Conservation (phyloP, 257 asterid species). For the Euphrasia confusa region DNA sequence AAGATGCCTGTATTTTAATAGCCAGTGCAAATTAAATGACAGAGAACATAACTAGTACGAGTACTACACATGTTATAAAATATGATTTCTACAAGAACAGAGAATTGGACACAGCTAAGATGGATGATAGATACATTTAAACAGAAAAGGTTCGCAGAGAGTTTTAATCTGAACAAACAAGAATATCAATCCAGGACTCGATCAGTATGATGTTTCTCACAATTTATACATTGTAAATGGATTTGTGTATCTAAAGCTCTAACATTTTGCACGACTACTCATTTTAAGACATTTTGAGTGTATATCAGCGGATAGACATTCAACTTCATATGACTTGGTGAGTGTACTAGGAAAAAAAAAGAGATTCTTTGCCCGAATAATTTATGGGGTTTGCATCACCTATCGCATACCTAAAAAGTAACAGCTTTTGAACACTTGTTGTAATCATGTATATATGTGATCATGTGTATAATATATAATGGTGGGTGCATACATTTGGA, state of each 20-base stretch:
- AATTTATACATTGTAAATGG: no score
- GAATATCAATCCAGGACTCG: not conserved
- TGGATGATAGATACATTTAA: not conserved
- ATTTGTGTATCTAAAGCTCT: no score
- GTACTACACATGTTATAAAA: not conserved
- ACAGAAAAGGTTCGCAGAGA: not conserved
- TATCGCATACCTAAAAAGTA: slow-evolving; percentile 32
- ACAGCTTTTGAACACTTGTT: slow-evolving; percentile 34
- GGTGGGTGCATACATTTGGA: slow-evolving; percentile 66
- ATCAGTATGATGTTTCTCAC: no score
- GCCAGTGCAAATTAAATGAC: not conserved
- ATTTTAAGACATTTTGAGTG: no score
- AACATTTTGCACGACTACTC: no score
- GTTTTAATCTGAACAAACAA: not conserved
- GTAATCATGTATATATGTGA: slow-evolving; percentile 33
- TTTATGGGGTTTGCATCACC: slow-evolving; percentile 22
- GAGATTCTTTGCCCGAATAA: not conserved
- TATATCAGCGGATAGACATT: not conserved
- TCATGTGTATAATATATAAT: slow-evolving; percentile 19
- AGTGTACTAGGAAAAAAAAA: not conserved
- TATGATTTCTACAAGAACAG: not conserved
- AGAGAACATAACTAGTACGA: not conserved
- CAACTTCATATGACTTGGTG: not conserved
- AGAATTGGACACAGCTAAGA: not conserved
- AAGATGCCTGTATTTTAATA: slow-evolving; percentile 35